Percentiles rank a stretch among this genome's conserved stretches.
Conservation (phyloP, 1,284 basidiomycete genomes). For the Apiotrichum montevideense region DNA sequence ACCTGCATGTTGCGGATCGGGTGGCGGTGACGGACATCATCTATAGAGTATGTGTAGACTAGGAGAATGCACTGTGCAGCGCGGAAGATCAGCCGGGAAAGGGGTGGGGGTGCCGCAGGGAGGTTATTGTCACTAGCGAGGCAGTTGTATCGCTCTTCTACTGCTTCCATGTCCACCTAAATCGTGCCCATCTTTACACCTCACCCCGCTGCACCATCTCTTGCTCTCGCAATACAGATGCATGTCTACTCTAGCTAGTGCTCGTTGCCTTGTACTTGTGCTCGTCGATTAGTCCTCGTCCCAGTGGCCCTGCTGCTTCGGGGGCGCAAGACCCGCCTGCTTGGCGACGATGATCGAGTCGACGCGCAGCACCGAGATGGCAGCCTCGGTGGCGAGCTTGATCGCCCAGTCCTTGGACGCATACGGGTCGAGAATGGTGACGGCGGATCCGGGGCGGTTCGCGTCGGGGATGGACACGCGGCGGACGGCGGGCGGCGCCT, state of each 20-base stretch:
- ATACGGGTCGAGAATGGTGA: conserved; percentile 36
- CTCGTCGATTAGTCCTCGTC: conserved; percentile 40
- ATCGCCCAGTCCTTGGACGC: conserved; percentile 49
- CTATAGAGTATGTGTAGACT: too few relatives aligned
- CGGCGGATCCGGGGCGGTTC: conserved; percentile 9
- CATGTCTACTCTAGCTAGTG: conserved; percentile 31
- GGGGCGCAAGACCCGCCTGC: conserved; percentile 62
- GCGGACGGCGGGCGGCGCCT: conserved; percentile 27
- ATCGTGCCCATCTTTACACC: neutral
- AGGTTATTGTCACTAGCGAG: too few relatives aligned
- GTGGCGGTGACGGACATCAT: too few relatives aligned
- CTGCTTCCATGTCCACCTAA: too few relatives aligned
- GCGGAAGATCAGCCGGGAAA: neutral
- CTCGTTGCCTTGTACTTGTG: conserved; percentile 47
- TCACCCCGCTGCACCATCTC: neutral
- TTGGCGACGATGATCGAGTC: conserved; percentile 98
- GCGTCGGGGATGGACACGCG: conserved; percentile 12
- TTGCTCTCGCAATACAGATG: conserved; percentile 1
- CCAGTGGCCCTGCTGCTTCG: conserved; percentile 49
- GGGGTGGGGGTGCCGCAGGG: too few relatives aligned
- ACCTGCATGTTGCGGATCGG: too few relatives aligned
- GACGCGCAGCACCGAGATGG: conserved; percentile 85
- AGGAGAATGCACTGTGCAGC: neutral
- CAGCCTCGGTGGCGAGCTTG: conserved; percentile 70
- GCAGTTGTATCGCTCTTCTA: too few relatives aligned